phyloP scores from a whole-genome alignment of 441 rosid species.

The Pelargonium citronellum region DNA sequence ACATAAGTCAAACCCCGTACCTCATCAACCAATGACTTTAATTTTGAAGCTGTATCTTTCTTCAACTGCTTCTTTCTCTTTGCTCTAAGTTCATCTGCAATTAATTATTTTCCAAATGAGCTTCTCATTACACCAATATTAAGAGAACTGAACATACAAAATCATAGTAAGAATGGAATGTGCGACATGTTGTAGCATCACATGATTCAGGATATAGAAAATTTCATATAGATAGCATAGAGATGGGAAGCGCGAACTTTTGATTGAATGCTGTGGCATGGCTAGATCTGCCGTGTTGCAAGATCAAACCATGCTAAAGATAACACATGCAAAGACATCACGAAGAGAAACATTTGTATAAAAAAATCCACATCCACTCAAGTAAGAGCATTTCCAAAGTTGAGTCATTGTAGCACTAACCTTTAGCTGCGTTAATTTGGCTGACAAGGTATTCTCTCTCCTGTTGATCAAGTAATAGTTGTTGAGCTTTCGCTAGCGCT shows the following conservation, averaged over 20 bases:
- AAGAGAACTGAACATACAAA: not conserved
- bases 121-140: not conserved
- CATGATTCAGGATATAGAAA: not conserved
- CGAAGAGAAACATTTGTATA: not conserved
- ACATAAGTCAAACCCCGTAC: conserved; percentile 25
- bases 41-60: conserved; percentile 87
- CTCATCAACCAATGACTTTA: conserved; percentile 92
- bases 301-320: not conserved
- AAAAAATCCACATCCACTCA: not conserved
- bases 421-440: conserved; percentile 85
- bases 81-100: conserved; percentile 83
- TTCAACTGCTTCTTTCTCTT: conserved; percentile 92
- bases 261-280: not conserved
- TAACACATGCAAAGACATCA: not conserved
- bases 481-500: conserved; percentile 95
- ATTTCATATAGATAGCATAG: not conserved
- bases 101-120: conserved; percentile 1
- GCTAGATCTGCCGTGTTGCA: not conserved
- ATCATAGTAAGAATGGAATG: not conserved
- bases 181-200: not conserved
- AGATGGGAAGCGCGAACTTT: not conserved
- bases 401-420: conserved; percentile 29
- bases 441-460: conserved; percentile 82
- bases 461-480: conserved; percentile 64
- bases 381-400: not conserved